Evolutionary conservation across 164 flowering plant genomes (phyloP), one percentile per base, ranked within the genome.

Genomic region (Tetracentron sinense): DNA sequence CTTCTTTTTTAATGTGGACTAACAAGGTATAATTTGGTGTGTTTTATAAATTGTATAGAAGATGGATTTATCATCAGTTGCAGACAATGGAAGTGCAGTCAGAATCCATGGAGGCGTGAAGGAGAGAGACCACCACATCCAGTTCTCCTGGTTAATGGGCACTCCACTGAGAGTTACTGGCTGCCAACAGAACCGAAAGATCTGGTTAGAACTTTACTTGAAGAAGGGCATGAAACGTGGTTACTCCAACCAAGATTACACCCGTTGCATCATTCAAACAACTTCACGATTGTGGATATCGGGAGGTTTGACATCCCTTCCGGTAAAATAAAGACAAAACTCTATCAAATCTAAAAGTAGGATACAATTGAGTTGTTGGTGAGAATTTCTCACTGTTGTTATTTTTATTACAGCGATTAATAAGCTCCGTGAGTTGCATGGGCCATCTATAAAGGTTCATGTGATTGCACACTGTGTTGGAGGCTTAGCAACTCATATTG

Each of bases 391-490:
- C 19, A 30, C 25, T 0, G 17, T 20, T 44, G 3, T 20, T 42
- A 8, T 23, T 19, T 50, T 55, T 33, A 8, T 4, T 33, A 8
- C 75, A 82, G 89, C 58, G 30, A 56, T 84, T 19, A 42, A 49
- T 20, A 81, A 75, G 76, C 79, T 82, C 21, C 58, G 56, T 21
- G 82, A 77, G 60, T 35, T 78, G 44, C 74, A 81, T 63, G 81
- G 80, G 21, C 48, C 57, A 23, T 44, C 73, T 11, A 54, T 23
- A 35, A 79, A 71, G 58, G 63, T 82, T 23, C 86, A 85, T 62
- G 73, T 81, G 28, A 73, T 82, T 72, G 86, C 85, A 35, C 89
- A 85, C 23, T 85, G 89, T 61, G 80, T 77, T 55, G 89, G 89
- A 74, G 89, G 86, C 61, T 60, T 82, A 56, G 72, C 83, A 35